Base-by-base conservation (phyloP, 768 basidiomycete species). In the Pluteus cervinus region DNA sequence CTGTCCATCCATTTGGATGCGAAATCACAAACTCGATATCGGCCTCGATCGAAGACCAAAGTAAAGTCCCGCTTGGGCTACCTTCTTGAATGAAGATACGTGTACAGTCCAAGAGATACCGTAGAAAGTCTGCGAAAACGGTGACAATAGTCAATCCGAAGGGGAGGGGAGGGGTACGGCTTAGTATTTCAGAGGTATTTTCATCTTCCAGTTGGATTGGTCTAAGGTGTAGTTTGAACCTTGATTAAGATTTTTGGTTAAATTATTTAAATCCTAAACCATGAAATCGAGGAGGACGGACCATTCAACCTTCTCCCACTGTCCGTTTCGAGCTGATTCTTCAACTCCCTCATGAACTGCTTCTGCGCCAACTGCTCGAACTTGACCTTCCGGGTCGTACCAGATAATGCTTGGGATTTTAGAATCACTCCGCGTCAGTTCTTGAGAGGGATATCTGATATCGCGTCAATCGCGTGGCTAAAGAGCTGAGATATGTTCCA, bases 281-380 rank as follows among this genome's bases (percentile, higher is more conserved):
- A n/a, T n/a, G n/a, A n/a, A n/a, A n/a, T n/a, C 6, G 9, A 5
- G 29, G 20, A 10, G 14, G 14, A 16, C 41, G 43, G 39, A 69
- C 71, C 70, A 71, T 46, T 66, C 63, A 1, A 61, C 62, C 36
- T 60, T 71, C 26, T 47, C 42, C 65, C 65, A 71, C 25, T 56
- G 61, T 42, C 66, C 57, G 0, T 66, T 62, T 20, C 61, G 59
- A 2, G 68, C 65, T 39, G 14, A 44, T 36, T 66, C 65, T 2
- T 61, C 41, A 2, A 56, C 47, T 23, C 54, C 48, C 33, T 62
- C 63, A 23, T 56, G 56, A 7, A 48, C 40, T 3, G 40, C 30
- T 35, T 41, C 33, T 10, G 40, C 12, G n/a, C 40, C 33, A 14
- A 34, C 26, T 17, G 40, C 40, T 6, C 29, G 15, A 3, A 36